Base-by-base conservation (phyloP, 1,284 basidiomycete species). In the Ganoderma multipileum region DNA sequence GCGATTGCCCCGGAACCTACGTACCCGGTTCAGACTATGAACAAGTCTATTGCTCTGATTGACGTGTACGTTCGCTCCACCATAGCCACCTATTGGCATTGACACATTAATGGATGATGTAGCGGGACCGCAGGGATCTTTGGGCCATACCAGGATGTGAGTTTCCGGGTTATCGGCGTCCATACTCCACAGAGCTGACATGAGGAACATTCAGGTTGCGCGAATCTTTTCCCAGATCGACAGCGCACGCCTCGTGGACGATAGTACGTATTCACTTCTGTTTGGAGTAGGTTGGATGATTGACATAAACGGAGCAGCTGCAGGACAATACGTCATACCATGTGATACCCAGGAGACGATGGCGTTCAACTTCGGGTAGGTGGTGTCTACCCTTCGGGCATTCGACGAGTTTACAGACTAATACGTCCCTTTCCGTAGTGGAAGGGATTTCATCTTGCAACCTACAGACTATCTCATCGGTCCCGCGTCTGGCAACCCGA, bases 381-480 rank as follows among this genome's bases (percentile, higher is more conserved):
- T 66, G 20, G 20, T 0, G 71, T 36, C 33, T 54, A 33, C 8
- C 42, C 16, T 18, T 16, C 23, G 2, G 20, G 6, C 44, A 63
- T 73, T 14, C 6, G 7, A 7, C 4, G 28, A 11, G 33, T n/a
- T 12, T 26, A 3, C 9, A n/a, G 41, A 12, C 63, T 61, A 11
- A 64, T 2, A 11, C 14, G 36, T 20, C 20, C 20, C 3, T 14
- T 20, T 26, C 2, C 39, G 14, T 70, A 92, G 91, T 1, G 81
- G 81, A 6, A 80, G 81, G 44, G 89, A 87, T 64, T 90, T 91
- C 73, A 86, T 88, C 0, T 81, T 97, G 16, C 88, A 92, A 70
- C 95, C 95, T 0, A 89, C 88, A 0, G 95, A 96, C 75, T 97
- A 94, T 79, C 81, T 97, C 62, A 92, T 95, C 68, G 94, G 94